Evolutionary conservation across 1,284 basidiomycete genomes (phyloP).

Genomic region (Apiotrichum siamense): DNA sequence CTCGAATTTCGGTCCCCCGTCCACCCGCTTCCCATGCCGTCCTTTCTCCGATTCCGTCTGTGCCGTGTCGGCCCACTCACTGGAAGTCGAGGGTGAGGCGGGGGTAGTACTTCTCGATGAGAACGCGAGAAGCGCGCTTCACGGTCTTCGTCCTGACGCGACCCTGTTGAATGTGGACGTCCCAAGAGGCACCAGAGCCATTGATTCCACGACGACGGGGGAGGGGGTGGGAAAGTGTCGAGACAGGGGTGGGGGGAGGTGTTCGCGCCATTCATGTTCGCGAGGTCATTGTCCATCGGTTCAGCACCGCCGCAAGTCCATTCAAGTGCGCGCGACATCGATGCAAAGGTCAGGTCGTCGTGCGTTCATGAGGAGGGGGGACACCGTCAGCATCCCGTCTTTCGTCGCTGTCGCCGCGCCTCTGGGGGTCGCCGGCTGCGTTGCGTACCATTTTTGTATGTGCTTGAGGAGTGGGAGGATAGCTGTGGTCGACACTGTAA

Average conservation of each 20-base stretch:
- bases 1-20: background rate
- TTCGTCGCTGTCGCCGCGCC: background rate
- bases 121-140: conserved; percentile 96
- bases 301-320: background rate
- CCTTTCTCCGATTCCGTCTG: background rate
- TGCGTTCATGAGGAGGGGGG: background rate
- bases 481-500: background rate
- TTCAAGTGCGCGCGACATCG: background rate
- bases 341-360: background rate
- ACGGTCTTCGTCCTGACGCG: conserved; percentile 99
- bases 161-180: conserved; percentile 57
- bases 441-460: conserved; percentile 3
- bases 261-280: no score
- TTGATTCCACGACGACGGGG: background rate
- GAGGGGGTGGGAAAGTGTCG: background rate
- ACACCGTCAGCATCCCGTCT: background rate
- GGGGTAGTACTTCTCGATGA: conserved; percentile 99
- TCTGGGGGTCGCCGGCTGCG: background rate
- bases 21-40: background rate
- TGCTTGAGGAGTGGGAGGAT: conserved; percentile 3
- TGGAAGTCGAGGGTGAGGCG: conserved; percentile 94
- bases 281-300: no score
- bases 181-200: background rate
- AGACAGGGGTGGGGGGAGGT: background rate
- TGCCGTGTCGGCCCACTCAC: conserved; percentile 33